Percentiles rank a stretch among this genome's conserved stretches.
Evolutionary conservation across 352 stramenopile species (phyloP).

Genomic region (Phytophthora foliorum): DNA sequence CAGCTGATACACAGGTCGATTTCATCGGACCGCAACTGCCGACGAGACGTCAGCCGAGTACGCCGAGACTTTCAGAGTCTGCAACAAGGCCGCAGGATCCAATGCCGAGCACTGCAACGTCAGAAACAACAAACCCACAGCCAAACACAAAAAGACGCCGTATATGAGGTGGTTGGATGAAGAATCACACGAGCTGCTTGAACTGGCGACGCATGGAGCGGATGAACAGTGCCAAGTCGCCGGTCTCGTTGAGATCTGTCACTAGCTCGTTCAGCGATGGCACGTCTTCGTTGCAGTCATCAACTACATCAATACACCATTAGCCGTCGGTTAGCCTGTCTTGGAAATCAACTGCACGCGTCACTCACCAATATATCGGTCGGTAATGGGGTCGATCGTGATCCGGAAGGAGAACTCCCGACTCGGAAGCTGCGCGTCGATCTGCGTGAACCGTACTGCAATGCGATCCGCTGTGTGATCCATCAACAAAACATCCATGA

Average conservation of each 20-base stretch:
- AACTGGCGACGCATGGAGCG: constrained; percentile 84
- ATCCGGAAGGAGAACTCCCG: constrained; percentile 82
- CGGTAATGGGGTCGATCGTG: constrained; percentile 64
- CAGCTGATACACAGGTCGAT: constrained; percentile 14
- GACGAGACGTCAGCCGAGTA: constrained; percentile 12
- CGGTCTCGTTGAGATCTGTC: constrained; percentile 66
- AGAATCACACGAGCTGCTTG: constrained; percentile 63
- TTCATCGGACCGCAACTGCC: constrained; percentile 65
- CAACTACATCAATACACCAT: constrained; percentile 48
- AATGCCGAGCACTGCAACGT: constrained; percentile 1
- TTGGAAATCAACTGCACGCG: not conserved
- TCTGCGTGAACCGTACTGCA: constrained; percentile 74
- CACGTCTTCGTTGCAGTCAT: constrained; percentile 70
- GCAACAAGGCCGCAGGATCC: constrained; percentile 9
- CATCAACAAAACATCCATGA: not conserved
- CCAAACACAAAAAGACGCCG: constrained; percentile 47
- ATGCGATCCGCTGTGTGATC: constrained; percentile 60
- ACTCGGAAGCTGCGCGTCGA: constrained; percentile 61
- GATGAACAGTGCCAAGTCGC: constrained; percentile 82
- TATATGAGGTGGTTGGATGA: constrained; percentile 46
- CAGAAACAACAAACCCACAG: constrained; percentile 12
- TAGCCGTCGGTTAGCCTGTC: not conserved
- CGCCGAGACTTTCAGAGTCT: constrained; percentile 2
- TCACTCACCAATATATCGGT: constrained; percentile 67
- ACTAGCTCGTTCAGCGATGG: constrained; percentile 56